A percentile compares a stretch with the other conserved stretches of the same genome.
phyloP scores from a whole-genome alignment of 1,284 basidiomycete species.

The Sphagnurus paluster region DNA sequence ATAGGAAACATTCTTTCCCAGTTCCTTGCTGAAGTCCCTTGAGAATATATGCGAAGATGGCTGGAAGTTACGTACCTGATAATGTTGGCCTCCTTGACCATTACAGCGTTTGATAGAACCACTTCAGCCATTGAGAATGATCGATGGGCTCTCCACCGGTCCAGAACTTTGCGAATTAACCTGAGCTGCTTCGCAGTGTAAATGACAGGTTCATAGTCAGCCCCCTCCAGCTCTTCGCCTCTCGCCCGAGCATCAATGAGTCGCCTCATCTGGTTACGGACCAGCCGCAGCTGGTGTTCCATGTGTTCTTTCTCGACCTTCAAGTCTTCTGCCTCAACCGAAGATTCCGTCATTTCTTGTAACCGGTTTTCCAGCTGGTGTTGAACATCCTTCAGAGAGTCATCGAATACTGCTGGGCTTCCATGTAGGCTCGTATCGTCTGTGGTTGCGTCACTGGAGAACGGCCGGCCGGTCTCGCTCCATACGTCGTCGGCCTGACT shows the following conservation, averaged over 20 bases:
- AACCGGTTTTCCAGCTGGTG: constrained; percentile 71
- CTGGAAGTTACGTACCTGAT: constrained; percentile 64
- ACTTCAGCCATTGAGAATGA: constrained; percentile 92
- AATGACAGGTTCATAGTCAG: constrained; percentile 73
- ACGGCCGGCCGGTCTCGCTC: constrained; percentile 77
- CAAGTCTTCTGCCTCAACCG: constrained; percentile 78
- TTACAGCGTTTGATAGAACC: constrained; percentile 82
- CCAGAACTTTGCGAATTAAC: constrained; percentile 77
- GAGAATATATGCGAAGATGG: constrained; percentile 9
- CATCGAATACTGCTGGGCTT: constrained; percentile 62
- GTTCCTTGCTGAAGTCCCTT: constrained; percentile 64
- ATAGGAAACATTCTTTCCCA: constrained; percentile 84
- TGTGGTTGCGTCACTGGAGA: constrained; percentile 70
- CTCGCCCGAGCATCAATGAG: constrained; percentile 78
- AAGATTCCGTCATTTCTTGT: constrained; percentile 68
- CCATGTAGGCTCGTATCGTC: constrained; percentile 83
- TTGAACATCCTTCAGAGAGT: constrained; percentile 66
- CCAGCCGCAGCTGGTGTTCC: constrained; percentile 81
- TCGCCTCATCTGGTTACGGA: constrained; percentile 82
- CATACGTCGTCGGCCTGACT: constrained; percentile 80
- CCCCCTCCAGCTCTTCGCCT: constrained; percentile 65
- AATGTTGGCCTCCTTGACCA: constrained; percentile 93
- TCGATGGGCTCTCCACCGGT: constrained; percentile 82
- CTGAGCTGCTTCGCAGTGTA: constrained; percentile 81
- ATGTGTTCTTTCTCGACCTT: constrained; percentile 90